Conservation (phyloP, 306 rosid genomes). For the Lathyrus tuberosus region DNA sequence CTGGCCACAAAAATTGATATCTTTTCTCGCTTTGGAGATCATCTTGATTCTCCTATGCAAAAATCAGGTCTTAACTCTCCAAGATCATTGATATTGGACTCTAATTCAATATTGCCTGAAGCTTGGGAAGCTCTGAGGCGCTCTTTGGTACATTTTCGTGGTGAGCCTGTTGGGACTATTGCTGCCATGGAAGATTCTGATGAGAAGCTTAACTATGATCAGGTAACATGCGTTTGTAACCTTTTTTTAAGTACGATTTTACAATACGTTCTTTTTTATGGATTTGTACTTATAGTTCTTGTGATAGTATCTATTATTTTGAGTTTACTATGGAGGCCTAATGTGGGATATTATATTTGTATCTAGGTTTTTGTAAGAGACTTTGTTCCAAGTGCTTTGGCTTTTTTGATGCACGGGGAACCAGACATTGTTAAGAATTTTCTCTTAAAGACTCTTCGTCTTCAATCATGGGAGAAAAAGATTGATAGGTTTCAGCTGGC, state of each 20-base stretch:
- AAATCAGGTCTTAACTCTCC: slow-evolving; percentile 57
- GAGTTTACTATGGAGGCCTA: slow-evolving; percentile 26
- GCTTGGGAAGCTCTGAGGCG: slow-evolving; percentile 86
- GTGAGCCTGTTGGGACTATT: slow-evolving; percentile 86
- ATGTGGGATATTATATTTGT: slow-evolving; percentile 35
- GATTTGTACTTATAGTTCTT: neutral
- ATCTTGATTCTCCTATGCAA: slow-evolving; percentile 57
- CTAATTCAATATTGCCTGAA: slow-evolving; percentile 62
- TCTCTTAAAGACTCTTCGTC: slow-evolving; percentile 80
- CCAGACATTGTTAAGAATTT: slow-evolving; percentile 81
- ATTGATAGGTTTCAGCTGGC: slow-evolving; percentile 84
- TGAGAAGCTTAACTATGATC: slow-evolving; percentile 80
- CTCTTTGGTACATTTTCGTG: slow-evolving; percentile 76
- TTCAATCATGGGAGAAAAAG: slow-evolving; percentile 95
- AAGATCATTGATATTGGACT: slow-evolving; percentile 51
- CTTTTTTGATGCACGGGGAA: slow-evolving; percentile 84
- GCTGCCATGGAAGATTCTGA: slow-evolving; percentile 83
- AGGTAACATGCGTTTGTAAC: slow-evolving; percentile 33
- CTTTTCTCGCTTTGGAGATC: slow-evolving; percentile 48
- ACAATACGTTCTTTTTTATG: neutral
- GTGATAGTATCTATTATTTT: slow-evolving; percentile 20
- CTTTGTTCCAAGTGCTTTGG: slow-evolving; percentile 88
- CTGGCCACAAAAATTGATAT: slow-evolving; percentile 45
- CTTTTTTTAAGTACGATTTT: neutral
- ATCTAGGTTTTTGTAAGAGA: slow-evolving; percentile 89